phyloP scores from a whole-genome alignment of 2,329 filamentous ascomycete species.

The Thelonectria olida region DNA sequence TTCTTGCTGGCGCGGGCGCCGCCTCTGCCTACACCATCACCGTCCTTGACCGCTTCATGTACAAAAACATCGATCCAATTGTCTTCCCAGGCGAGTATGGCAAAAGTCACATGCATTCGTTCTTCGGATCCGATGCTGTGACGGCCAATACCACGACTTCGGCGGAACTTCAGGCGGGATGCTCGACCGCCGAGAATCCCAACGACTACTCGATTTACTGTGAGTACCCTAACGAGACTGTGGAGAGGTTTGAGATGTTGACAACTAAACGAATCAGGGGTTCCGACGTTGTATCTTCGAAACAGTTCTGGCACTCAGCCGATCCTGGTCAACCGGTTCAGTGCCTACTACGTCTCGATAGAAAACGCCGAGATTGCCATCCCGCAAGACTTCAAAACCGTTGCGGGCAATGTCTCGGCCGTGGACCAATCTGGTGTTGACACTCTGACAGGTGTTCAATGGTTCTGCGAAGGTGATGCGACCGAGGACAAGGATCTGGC shows the following conservation, averaged over 20 bases:
- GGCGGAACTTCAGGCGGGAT: slow-evolving; percentile 51
- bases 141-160: slow-evolving; percentile 42
- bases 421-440: slow-evolving; percentile 18
- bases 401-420: slow-evolving; percentile 48
- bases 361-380: slow-evolving; percentile 53
- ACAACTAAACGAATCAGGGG: slow-evolving; percentile 28
- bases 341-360: slow-evolving; percentile 55
- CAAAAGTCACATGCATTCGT: slow-evolving; percentile 47
- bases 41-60: slow-evolving; percentile 38
- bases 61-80: slow-evolving; percentile 47
- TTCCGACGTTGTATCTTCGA: slow-evolving; percentile 50
- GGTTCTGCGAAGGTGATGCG: slow-evolving; percentile 45
- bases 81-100: slow-evolving; percentile 42
- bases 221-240: too few relatives aligned
- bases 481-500: slow-evolving; percentile 26
- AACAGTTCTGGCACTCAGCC: slow-evolving; percentile 38
- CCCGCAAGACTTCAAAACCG: slow-evolving; percentile 52
- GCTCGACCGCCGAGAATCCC: slow-evolving; percentile 55
- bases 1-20: slow-evolving; percentile 13
- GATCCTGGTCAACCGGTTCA: slow-evolving; percentile 50
- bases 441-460: slow-evolving; percentile 41
- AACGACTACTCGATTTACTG: slow-evolving; percentile 58
- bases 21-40: slow-evolving; percentile 35
- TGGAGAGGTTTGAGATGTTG: too few relatives aligned
- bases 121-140: slow-evolving; percentile 46